Base-by-base conservation (phyloP, 306 rosid genomes). In the Urtica urens region DNA sequence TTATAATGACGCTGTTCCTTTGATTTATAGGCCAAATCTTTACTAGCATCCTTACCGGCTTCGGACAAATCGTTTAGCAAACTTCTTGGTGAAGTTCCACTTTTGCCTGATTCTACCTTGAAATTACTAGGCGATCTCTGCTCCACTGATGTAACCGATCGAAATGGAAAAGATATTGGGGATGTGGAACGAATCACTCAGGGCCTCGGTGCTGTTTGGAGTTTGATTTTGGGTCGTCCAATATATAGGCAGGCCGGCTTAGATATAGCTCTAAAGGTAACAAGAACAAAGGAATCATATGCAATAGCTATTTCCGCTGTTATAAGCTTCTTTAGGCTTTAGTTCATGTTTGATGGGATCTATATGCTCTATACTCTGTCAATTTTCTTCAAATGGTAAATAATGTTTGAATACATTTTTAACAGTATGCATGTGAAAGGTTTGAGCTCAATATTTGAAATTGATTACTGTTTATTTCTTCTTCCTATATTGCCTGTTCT, bases 161-260 rank as follows among this genome's bases (percentile, higher is more conserved):
- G 58, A 55, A 72, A 58, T 24, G 95, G 95, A 62, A 85, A 81
- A 70, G 51, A 66, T 49, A 60, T 58, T 40, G 80, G 94, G 38
- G 99, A 90, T 62, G 63, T 75, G 52, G 99, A 85, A 50, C 95
- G 95, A 37, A 92, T 90, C 62, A 90, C 99, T 45, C 99, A 90
- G 69, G 99, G 99, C 49, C 94, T 90, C 60, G 99, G 99, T 61
- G 88, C 99, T 20, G 72, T 81, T 20, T 90, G 99, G 99, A 77
- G 82, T 79, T 79, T 90, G 76, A 85, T 90, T 50, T 69, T 90
- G 72, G 93, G 93, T 26, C 92, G 95, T 42, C 95, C 94, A 40
- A 79, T 55, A 57, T 79, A 80, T 68, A 93, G 99, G 52, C 85
- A 77, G 53, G 74, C 76, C 45, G 81, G 87, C 76, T 73, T 90